Conservation (phyloP, 305 asterid species). For the Rubia balearica region DNA sequence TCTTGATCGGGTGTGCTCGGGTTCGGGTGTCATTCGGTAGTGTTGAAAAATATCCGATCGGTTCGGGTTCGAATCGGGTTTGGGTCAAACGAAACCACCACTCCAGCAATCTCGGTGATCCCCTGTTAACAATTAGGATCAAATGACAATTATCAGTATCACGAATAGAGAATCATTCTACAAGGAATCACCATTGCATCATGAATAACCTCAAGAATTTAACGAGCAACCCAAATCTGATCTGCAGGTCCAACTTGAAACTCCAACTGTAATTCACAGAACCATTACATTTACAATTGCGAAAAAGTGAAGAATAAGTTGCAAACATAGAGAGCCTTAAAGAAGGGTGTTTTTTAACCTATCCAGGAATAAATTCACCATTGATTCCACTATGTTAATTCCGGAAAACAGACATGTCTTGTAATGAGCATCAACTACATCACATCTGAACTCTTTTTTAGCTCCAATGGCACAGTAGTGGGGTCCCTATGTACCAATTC, state of each 20-base stretch:
- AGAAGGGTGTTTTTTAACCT: constrained; percentile 35
- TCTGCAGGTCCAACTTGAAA: constrained; percentile 98
- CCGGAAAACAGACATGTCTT: constrained; percentile 91
- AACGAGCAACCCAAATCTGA: constrained; percentile 86
- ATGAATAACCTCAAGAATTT: constrained; percentile 64
- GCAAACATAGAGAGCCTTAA: background rate
- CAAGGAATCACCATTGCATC: background rate
- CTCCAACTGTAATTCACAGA: constrained; percentile 52
- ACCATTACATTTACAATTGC: background rate
- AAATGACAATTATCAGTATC: background rate
- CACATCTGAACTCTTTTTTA: constrained; percentile 85
- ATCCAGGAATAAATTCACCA: constrained; percentile 96
- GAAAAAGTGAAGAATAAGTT: background rate
- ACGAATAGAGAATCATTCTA: too few relatives aligned
- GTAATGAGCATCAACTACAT: constrained; percentile 83
- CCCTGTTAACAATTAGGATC: constrained; percentile 40
- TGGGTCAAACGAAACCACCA: constrained; percentile 84
- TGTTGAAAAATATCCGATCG: too few relatives aligned
- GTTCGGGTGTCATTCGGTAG: too few relatives aligned
- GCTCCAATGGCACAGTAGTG: constrained; percentile 89
- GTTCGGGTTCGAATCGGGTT: constrained; percentile 77
- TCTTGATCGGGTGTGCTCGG: too few relatives aligned
- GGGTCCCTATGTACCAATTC: constrained; percentile 49
- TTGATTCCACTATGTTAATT: constrained; percentile 85
- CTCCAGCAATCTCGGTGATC: constrained; percentile 87